phyloP scores from a whole-genome alignment of 352 stramenopile species.

The Globisporangium takayamanum region DNA sequence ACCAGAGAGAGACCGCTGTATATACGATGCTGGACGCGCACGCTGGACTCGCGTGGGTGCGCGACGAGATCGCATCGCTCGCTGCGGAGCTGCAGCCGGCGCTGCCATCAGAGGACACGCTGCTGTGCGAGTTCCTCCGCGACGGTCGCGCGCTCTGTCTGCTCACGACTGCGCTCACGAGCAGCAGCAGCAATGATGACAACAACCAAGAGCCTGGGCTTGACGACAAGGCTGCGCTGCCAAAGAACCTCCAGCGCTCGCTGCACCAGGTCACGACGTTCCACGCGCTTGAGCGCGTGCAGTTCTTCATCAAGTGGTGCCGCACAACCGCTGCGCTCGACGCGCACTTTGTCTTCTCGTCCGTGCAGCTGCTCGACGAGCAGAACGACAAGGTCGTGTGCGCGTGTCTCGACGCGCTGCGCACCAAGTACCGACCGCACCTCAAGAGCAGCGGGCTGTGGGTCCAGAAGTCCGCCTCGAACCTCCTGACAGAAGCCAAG shows the following conservation, averaged over 20 bases:
- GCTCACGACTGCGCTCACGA: slow-evolving; percentile 40
- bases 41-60: slow-evolving; percentile 46
- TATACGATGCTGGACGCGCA: slow-evolving; percentile 3
- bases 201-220: not conserved
- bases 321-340: slow-evolving; percentile 43
- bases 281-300: slow-evolving; percentile 76
- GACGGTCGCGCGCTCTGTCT: slow-evolving; percentile 73
- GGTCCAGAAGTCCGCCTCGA: slow-evolving; percentile 4
- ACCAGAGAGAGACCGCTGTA: not conserved
- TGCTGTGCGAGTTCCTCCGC: slow-evolving; percentile 63
- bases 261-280: slow-evolving; percentile 69
- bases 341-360: slow-evolving; percentile 72
- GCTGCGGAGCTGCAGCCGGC: slow-evolving; percentile 25
- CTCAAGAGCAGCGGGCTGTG: slow-evolving; percentile 6
- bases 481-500: not conserved
- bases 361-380: slow-evolving; percentile 75
- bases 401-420: slow-evolving; percentile 53
- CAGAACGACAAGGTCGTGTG: slow-evolving; percentile 58
- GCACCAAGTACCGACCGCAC: slow-evolving; percentile 42
- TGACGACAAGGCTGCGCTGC: slow-evolving; percentile 28
- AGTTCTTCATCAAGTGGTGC: slow-evolving; percentile 85
- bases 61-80: slow-evolving; percentile 37
- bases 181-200: not conserved
- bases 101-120: slow-evolving; percentile 19
- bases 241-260: slow-evolving; percentile 67